phyloP scores from a whole-genome alignment of 2,329 filamentous ascomycete species.

The Venturia aucupariae region DNA sequence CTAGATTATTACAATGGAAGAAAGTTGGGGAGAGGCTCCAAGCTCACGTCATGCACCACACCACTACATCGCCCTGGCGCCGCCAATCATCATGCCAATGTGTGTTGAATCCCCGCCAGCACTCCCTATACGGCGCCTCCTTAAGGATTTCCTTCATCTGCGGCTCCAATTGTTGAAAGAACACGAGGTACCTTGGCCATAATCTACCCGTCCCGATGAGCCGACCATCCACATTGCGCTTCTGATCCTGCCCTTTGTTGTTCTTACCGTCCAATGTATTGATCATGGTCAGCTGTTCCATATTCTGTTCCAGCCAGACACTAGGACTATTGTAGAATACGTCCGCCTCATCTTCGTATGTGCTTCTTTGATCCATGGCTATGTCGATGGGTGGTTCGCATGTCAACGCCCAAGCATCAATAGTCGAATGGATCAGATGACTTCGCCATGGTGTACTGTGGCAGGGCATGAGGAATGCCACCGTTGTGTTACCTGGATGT shows the following conservation, averaged over 20 bases:
- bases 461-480: conserved; percentile 87
- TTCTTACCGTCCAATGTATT: conserved; percentile 15
- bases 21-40: not conserved
- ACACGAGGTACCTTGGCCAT: conserved; percentile 40
- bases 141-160: conserved; percentile 36
- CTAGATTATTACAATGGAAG: too few relatives aligned
- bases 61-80: conserved; percentile 51
- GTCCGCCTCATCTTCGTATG: conserved; percentile 83
- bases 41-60: conserved; percentile 38
- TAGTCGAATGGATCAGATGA: conserved; percentile 64
- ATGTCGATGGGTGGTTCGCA: conserved; percentile 82
- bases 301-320: conserved; percentile 29
- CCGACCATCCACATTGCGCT: conserved; percentile 12
- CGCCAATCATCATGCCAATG: conserved; percentile 55
- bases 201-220: conserved; percentile 17
- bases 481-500: conserved; percentile 33
- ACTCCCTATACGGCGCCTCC: conserved; percentile 44
- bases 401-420: conserved; percentile 74
- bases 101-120: conserved; percentile 51
- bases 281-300: conserved; percentile 24
- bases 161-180: conserved; percentile 50
- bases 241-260: conserved; percentile 13
- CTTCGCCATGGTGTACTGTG: conserved; percentile 94
- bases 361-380: conserved; percentile 48
- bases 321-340: conserved; percentile 66